Evolutionary conservation across 2,329 filamentous ascomycete genomes (phyloP).

Genomic region (Cytospora paraplurivora): DNA sequence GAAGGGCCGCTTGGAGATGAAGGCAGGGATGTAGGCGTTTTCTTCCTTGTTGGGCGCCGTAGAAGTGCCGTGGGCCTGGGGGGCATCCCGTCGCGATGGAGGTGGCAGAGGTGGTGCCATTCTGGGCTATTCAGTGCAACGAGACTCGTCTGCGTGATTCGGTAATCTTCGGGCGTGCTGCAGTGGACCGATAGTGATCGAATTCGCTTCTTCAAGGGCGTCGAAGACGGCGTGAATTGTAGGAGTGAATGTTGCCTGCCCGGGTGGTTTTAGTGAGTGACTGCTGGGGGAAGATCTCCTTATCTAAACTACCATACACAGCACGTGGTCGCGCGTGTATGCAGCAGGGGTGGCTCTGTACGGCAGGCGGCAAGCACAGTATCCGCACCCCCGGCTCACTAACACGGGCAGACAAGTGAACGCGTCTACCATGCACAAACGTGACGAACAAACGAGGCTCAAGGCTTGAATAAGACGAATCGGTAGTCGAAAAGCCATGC

Average conservation of each 20-base stretch:
- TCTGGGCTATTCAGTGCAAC: background rate
- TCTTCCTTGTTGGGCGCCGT: slow-evolving; percentile 68
- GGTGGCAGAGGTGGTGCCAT: slow-evolving; percentile 32
- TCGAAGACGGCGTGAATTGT: background rate
- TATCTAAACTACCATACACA: background rate
- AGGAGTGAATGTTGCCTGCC: background rate
- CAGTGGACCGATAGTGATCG: background rate
- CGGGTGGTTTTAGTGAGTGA: background rate
- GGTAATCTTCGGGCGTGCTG: background rate
- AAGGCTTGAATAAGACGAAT: background rate
- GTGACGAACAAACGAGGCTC: background rate
- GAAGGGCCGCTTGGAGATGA: slow-evolving; percentile 97
- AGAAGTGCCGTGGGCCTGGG: slow-evolving; percentile 11
- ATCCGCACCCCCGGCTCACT: slow-evolving; percentile 11
- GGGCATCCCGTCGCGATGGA: slow-evolving; percentile 11
- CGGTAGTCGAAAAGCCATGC: background rate
- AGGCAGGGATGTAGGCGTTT: slow-evolving; percentile 97
- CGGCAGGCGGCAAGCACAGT: background rate
- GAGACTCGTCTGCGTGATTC: background rate
- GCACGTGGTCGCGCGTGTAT: background rate
- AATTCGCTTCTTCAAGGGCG: background rate
- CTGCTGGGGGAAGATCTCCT: background rate
- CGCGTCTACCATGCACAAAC: slow-evolving; percentile 10
- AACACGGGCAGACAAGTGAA: slow-evolving; percentile 6
- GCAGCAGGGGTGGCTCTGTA: background rate